Evolutionary conservation across 805 yeast genomes (phyloP).

Genomic region (Metschnikowia noctiluminum): DNA sequence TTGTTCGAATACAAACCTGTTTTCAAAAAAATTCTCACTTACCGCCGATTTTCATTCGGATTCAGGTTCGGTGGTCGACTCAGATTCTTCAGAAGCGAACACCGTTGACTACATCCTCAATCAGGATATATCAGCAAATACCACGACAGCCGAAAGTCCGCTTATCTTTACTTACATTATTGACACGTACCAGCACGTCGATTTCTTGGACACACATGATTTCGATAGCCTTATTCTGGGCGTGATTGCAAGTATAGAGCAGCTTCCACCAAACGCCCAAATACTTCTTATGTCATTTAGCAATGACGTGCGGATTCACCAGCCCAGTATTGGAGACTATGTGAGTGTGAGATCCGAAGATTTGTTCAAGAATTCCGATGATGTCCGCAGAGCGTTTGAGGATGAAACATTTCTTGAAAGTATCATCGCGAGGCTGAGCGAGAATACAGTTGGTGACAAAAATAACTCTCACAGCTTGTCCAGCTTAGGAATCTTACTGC

Average conservation of each 20-base stretch:
- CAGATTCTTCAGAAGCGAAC: conserved; percentile 18
- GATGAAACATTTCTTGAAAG: not conserved
- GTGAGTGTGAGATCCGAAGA: not conserved
- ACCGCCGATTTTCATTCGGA: not conserved
- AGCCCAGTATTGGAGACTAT: not conserved
- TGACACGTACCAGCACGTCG: conserved; percentile 31
- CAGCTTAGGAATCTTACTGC: conserved; percentile 4
- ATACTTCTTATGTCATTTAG: conserved; percentile 30
- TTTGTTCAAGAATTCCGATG: not conserved
- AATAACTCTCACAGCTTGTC: not conserved
- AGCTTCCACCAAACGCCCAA: conserved; percentile 14
- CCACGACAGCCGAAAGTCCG: conserved; percentile 6
- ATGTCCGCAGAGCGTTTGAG: not conserved
- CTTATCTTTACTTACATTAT: conserved; percentile 23
- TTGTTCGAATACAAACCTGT: conserved; percentile 23
- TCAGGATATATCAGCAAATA: conserved; percentile 19
- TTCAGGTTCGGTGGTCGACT: not conserved
- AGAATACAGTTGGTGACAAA: not conserved
- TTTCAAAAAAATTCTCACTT: conserved; percentile 20
- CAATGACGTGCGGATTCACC: conserved; percentile 26
- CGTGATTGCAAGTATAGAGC: conserved; percentile 13
- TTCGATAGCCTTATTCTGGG: conserved; percentile 15
- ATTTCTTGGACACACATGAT: conserved; percentile 15
- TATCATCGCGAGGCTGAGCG: not conserved
- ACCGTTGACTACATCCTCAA: conserved; percentile 34